Base-by-base conservation (phyloP, 2,329 filamentous ascomycete genomes). In the Colletotrichum musicola region DNA sequence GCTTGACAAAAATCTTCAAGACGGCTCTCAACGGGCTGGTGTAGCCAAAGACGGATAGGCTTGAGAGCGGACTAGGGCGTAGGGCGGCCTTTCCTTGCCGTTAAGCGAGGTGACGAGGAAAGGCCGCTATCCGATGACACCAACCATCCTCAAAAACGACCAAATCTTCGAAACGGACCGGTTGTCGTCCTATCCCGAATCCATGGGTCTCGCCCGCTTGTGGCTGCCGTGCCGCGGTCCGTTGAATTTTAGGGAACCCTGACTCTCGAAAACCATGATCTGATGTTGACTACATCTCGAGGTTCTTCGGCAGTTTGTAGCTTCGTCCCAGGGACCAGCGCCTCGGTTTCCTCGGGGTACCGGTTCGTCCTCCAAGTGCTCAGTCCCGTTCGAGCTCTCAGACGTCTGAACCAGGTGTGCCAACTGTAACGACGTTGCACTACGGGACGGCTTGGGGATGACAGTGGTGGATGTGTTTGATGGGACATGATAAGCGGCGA, bases 161-260 rank as follows among this genome's bases (percentile, higher is more conserved):
- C 27, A 51, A 58, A 20, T 38, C 27, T 49, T 44, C 46, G 42
- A 14, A 51, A 10, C 35, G 25, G 14, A 20, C 14, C 35, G 22
- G 18, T 14, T 16, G 30, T 13, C 9, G 14, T n/a, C 10, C 44
- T 58, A 51, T 51, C 22, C 57, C 54, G 12, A 51, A 50, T 58
- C n/a, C 30, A 42, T 50, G 46, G 46, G 35, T 30, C 4, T 59
- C n/a, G 16, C 30, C 61, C 42, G 54, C 30, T 16, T 42, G 46
- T 42, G 53, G 54, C 62, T 58, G 44, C 44, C 44, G 44, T 30
- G 62, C 47, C 57, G 46, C 40, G 30, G 44, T 12, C 42, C 44
- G 46, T 14, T 7, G 10, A 51, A 47, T 20, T 18, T 40, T 14
- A 59, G 53, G 30, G 30, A 44, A 12, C 44, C 62, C 20, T 64